Conservation (phyloP, 805 yeast species). For the Kuraishia cidri region DNA sequence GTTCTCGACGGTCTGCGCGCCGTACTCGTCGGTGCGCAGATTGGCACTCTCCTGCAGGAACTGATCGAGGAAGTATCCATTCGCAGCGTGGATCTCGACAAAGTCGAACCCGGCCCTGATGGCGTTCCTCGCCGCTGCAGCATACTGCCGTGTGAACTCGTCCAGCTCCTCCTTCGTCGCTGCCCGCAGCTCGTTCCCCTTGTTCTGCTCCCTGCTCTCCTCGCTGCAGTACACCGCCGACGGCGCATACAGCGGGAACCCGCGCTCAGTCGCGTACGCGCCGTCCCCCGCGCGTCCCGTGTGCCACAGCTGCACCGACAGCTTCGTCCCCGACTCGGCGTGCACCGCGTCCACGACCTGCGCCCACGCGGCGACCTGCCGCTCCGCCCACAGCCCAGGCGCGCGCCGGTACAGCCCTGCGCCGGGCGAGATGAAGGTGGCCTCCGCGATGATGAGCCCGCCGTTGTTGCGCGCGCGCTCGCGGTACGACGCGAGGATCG, state of each 20-base stretch:
- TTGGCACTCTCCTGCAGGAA: constrained; percentile 13
- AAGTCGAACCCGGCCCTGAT: constrained; percentile 17
- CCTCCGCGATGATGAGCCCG: constrained; percentile 21
- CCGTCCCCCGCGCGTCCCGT: constrained; percentile 19
- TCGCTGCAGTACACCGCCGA: constrained; percentile 26
- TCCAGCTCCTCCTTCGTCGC: not conserved
- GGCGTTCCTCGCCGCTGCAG: constrained; percentile 11
- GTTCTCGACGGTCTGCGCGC: constrained; percentile 21
- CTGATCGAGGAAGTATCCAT: constrained; percentile 17
- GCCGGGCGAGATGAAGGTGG: constrained; percentile 16
- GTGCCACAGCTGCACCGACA: constrained; percentile 1
- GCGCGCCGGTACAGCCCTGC: constrained; percentile 19
- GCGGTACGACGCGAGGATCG: constrained; percentile 15
- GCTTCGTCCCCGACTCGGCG: constrained; percentile 24
- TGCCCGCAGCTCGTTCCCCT: not conserved
- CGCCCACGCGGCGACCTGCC: constrained; percentile 23
- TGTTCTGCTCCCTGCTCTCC: constrained; percentile 14
- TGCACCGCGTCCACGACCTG: constrained; percentile 32
- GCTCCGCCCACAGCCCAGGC: constrained; percentile 20
- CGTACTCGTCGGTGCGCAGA: constrained; percentile 17
- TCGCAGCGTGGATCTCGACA: constrained; percentile 19
- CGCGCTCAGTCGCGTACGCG: constrained; percentile 22
- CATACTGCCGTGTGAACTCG: not conserved
- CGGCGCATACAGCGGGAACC: constrained; percentile 27
- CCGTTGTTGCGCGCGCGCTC: constrained; percentile 17